A percentile compares a stretch with the other conserved stretches of the same genome.
phyloP scores from a whole-genome alignment of 2,329 filamentous ascomycete species.

The Mariannaea elegans region DNA sequence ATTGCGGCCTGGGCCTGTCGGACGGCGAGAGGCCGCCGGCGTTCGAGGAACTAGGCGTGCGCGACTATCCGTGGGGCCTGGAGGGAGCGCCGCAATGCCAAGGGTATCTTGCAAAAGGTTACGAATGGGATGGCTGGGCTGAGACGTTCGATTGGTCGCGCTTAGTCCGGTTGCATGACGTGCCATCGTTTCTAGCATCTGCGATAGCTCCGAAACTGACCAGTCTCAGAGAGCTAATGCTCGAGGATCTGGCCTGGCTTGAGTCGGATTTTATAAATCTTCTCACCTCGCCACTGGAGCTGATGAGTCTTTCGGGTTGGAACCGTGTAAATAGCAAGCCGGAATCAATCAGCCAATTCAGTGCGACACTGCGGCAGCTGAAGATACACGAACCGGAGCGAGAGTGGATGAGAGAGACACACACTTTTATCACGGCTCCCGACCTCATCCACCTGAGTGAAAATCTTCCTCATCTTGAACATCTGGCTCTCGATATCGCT shows the following conservation, averaged over 20 bases:
- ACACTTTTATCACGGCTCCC: not conserved
- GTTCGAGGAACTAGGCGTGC: constrained; percentile 14
- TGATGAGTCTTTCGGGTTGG: constrained; percentile 7
- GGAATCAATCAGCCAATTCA: not conserved
- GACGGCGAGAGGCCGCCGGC: constrained; percentile 12
- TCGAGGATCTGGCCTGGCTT: not conserved
- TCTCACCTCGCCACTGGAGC: constrained; percentile 14
- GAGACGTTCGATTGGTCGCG: constrained; percentile 19
- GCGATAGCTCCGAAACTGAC: constrained; percentile 9
- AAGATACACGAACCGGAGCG: constrained; percentile 11
- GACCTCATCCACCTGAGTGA: constrained; percentile 11
- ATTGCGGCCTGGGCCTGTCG: constrained; percentile 11
- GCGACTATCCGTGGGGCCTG: constrained; percentile 14
- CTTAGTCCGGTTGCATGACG: constrained; percentile 1
- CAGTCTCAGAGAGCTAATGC: constrained; percentile 6
- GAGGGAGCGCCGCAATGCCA: not conserved
- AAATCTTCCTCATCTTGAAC: constrained; percentile 11
- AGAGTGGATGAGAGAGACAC: not conserved
- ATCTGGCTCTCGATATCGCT: constrained; percentile 12
- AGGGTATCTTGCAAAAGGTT: constrained; percentile 4
- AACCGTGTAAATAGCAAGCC: not conserved
- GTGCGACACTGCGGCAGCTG: constrained; percentile 3
- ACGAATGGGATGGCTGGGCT: constrained; percentile 10
- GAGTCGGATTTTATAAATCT: not conserved
- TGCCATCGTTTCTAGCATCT: not conserved